These are phyloP conservation scores for Macrotyloma uniflorum DNA, from an alignment of 306 rosid genomes.

Conservation along the genomic window DNA sequence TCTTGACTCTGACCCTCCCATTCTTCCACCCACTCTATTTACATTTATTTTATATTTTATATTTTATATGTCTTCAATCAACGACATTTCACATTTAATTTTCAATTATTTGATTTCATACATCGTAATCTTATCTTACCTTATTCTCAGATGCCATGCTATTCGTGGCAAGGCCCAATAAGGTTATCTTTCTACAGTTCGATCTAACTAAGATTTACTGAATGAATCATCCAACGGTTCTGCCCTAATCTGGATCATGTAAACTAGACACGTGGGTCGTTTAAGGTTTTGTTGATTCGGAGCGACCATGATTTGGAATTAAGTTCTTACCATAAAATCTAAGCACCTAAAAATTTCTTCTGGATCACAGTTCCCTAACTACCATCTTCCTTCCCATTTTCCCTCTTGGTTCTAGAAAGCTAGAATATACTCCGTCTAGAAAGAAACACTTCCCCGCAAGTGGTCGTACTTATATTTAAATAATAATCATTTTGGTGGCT, in stretches of 20 bases:
- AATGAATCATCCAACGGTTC: neutral
- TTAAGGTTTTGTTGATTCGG: neutral
- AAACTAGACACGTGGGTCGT: neutral
- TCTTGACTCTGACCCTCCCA: slow-evolving; percentile 27
- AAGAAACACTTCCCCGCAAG: neutral
- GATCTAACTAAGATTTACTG: neutral
- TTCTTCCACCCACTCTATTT: neutral
- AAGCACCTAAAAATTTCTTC: neutral
- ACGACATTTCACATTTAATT: neutral
- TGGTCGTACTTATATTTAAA: neutral
- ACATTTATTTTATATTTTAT: neutral
- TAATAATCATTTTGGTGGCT: neutral
- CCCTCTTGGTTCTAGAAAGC: slow-evolving; percentile 6
- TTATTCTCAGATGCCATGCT: neutral
- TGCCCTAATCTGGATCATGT: neutral
- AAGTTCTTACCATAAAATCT: neutral
- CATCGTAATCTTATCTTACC: neutral
- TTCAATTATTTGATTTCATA: neutral
- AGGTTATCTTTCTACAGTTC: neutral
- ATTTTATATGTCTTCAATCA: neutral
- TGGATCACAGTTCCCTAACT: neutral
- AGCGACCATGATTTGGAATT: neutral
- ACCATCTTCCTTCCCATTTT: neutral
- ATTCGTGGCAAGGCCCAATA: neutral
- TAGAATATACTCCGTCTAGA: neutral